Evolutionary conservation across 2,329 filamentous ascomycete genomes (phyloP).

Genomic region (Rhytidhysteron rufulum): DNA sequence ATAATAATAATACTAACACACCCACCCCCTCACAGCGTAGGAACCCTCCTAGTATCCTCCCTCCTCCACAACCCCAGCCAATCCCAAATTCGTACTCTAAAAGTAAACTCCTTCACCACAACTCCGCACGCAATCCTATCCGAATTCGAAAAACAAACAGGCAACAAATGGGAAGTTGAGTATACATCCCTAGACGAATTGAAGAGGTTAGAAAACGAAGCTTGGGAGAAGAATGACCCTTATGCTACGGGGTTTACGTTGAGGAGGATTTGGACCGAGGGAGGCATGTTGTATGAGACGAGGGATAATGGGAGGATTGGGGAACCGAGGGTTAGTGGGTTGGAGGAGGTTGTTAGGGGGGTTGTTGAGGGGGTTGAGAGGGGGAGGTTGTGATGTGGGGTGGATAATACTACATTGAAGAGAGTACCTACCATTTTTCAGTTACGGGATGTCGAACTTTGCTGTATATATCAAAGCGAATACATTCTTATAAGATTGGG

Average conservation of each 20-base stretch:
- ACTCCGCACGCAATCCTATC: conserved; percentile 59
- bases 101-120: conserved; percentile 68
- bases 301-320: conserved; percentile 61
- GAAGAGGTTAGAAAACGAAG: conserved; percentile 54
- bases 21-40: conserved; percentile 51
- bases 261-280: conserved; percentile 68
- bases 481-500: too few species aligned
- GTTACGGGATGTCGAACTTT: too few species aligned
- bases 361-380: conserved; percentile 22
- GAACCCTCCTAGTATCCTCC: conserved; percentile 61
- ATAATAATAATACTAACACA: too few species aligned
- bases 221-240: conserved; percentile 53
- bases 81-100: conserved; percentile 55
- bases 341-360: conserved; percentile 46
- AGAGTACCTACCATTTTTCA: too few species aligned
- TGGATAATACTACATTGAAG: too few species aligned
- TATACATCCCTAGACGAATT: conserved; percentile 54
- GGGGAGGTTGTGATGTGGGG: too few species aligned
- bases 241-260: conserved; percentile 57
- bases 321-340: conserved; percentile 49
- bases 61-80: conserved; percentile 55
- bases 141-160: conserved; percentile 67
- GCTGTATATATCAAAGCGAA: too few species aligned
- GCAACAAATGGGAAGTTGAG: conserved; percentile 52
- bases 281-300: conserved; percentile 66